Base-by-base conservation (phyloP, 2,329 filamentous ascomycete species). In the Aspergillus luchuensis region DNA sequence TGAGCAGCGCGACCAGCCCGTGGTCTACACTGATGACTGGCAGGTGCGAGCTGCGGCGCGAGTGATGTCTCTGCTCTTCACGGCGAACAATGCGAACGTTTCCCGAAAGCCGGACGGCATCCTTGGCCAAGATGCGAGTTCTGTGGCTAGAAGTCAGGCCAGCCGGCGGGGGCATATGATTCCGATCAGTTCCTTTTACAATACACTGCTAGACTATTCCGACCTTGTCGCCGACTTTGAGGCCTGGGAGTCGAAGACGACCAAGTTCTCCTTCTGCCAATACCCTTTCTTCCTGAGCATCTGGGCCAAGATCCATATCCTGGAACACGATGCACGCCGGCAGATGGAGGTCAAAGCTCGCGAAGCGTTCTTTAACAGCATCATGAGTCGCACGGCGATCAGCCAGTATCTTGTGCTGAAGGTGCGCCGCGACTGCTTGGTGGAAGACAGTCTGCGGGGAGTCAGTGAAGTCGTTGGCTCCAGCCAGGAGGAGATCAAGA, bases 201-300 rank as follows among this genome's bases (percentile, higher is more conserved):
- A 91, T 70, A 90, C 90, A 1, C 79, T 96, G 61, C 84, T 97
- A 8, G 93, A 97, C 72, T 92, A 91, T 68, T 86, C 89, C n/a
- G 91, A 97, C 71, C 82, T 97, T 6, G 85, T 95, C 50, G 86
- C 85, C 0, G 93, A 97, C 72, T 97, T 96, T 69, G 91, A 96
- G 70, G 84, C 87, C 8, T 97, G 93, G 93, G 92, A 96, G 72
- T 84, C 86, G 4, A 89, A 85, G 65, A 84, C 84, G 55, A 83
- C 84, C 19, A 91, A 87, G 66, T 97, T 97, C 72, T 86, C 91
- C 0, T 96, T 97, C 71, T 97, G 92, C 72, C 91, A 96, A 72
- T 96, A 96, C 69, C 92, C 93, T 0, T 96, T 97, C 70, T 88
- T 97, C 67, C 82, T 97, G 43, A 96, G 92, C 63, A 92, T 97